Percentiles rank a stretch among this genome's conserved stretches.
These are phyloP conservation scores for Backusella circina DNA, from an alignment of 192 early-diverging fungal species.

Conservation along the genomic window DNA sequence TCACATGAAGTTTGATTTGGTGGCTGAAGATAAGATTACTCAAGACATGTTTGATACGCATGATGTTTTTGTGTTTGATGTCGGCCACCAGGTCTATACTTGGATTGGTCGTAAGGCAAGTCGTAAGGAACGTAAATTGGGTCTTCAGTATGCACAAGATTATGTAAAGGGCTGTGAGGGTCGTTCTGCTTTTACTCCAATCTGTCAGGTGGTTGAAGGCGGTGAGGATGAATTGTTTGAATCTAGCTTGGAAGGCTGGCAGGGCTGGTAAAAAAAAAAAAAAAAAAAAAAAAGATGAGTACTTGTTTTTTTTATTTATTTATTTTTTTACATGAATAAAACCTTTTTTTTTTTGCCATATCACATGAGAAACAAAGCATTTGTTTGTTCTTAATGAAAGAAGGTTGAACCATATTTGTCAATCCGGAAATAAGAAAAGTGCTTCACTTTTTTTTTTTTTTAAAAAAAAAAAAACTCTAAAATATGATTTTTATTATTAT, in stretches of 20 bases:
- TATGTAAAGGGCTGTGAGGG: neutral
- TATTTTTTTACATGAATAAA: neutral
- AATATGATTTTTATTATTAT: neutral
- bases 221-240: slow-evolving; percentile 59
- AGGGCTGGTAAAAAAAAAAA: slow-evolving; percentile 28
- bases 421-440: neutral
- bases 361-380: slow-evolving; percentile 1
- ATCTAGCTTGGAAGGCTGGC: slow-evolving; percentile 36
- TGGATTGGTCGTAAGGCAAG: slow-evolving; percentile 58
- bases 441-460: neutral
- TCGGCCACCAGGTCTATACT: slow-evolving; percentile 50
- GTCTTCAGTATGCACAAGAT: slow-evolving; percentile 62
- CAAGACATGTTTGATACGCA: slow-evolving; percentile 49
- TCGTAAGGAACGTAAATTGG: slow-evolving; percentile 46
- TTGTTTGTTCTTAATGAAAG: neutral
- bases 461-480: neutral
- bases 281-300: no score
- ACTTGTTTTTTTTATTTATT: neutral
- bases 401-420: neutral
- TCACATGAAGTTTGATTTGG: slow-evolving; percentile 49
- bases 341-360: neutral
- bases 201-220: slow-evolving; percentile 47
- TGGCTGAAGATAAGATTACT: slow-evolving; percentile 43
- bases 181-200: slow-evolving; percentile 10
- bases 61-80: slow-evolving; percentile 71